phyloP scores from a whole-genome alignment of 805 yeast species.

The Teunomyces kruisii region DNA sequence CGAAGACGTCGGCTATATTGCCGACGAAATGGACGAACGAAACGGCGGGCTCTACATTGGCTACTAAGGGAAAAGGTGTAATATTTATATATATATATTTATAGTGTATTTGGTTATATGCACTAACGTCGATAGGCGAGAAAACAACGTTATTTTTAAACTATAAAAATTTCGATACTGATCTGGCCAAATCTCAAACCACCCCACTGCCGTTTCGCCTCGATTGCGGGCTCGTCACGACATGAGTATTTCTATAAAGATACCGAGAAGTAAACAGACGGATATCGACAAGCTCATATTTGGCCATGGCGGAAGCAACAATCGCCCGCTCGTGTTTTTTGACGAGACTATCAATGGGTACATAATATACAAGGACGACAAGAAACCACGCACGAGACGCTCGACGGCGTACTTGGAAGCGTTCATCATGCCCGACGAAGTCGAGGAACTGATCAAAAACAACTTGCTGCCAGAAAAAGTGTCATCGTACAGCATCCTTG shows the following conservation, averaged over 20 bases:
- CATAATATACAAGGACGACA: conserved; percentile 17
- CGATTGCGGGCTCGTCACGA: neutral
- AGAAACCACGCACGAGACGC: conserved; percentile 5
- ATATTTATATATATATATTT: too few relatives aligned
- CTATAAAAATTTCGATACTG: neutral
- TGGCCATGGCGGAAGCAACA: neutral
- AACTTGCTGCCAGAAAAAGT: neutral
- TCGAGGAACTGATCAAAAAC: conserved; percentile 5
- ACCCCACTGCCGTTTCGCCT: too few relatives aligned
- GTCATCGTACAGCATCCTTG: conserved; percentile 10
- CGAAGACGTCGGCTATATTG: conserved; percentile 47
- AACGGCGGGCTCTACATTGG: conserved; percentile 74
- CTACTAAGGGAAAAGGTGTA: conserved; percentile 13
- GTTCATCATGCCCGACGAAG: conserved; percentile 19
- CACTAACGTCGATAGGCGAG: neutral
- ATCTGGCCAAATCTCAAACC: neutral
- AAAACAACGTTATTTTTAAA: neutral
- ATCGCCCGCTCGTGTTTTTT: conserved; percentile 25
- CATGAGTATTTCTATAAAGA: conserved; percentile 11
- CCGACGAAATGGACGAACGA: conserved; percentile 67
- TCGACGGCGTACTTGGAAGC: conserved; percentile 17
- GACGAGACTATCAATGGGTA: conserved; percentile 32
- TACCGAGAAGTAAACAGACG: conserved; percentile 9
- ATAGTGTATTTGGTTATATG: neutral
- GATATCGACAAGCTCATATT: conserved; percentile 7